phyloP scores from a whole-genome alignment of 306 rosid species.

The Pyrus communis region DNA sequence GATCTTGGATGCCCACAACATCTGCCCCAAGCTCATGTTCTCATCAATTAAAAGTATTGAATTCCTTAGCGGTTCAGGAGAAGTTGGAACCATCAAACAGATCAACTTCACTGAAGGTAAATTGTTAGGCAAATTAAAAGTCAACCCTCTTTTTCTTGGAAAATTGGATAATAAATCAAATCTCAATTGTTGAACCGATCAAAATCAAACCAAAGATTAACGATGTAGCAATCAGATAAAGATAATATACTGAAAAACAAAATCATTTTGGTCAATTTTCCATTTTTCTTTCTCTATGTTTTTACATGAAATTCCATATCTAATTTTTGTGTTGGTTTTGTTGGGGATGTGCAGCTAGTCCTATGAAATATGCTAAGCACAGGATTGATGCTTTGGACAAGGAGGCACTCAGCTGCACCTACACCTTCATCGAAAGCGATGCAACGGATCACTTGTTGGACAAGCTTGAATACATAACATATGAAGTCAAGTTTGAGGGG shows the following conservation, averaged over 20 bases:
- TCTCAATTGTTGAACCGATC: background rate
- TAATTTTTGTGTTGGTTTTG: background rate
- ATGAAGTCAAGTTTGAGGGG: slow-evolving; percentile 36
- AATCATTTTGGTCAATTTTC: too few species aligned
- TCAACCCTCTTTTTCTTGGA: background rate
- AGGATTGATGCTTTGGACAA: slow-evolving; percentile 36
- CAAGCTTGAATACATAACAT: slow-evolving; percentile 30
- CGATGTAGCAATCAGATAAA: too few species aligned
- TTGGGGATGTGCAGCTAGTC: slow-evolving; percentile 28
- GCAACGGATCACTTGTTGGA: slow-evolving; percentile 21
- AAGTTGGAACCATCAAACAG: slow-evolving; percentile 40
- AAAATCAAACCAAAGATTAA: too few species aligned
- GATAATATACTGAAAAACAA: too few species aligned
- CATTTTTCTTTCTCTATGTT: too few species aligned
- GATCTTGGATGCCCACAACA: slow-evolving; percentile 32
- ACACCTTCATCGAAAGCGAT: slow-evolving; percentile 34
- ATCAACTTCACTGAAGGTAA: slow-evolving; percentile 38
- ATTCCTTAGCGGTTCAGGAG: slow-evolving; percentile 33
- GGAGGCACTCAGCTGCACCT: slow-evolving; percentile 24
- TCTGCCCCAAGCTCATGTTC: slow-evolving; percentile 39
- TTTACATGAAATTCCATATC: background rate
- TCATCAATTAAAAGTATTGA: slow-evolving; percentile 42
- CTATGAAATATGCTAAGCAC: slow-evolving; percentile 27
- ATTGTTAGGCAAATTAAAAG: background rate
- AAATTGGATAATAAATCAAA: background rate